phyloP scores from a whole-genome alignment of 768 basidiomycete genomes.

The Pleurotus pulmonarius region DNA sequence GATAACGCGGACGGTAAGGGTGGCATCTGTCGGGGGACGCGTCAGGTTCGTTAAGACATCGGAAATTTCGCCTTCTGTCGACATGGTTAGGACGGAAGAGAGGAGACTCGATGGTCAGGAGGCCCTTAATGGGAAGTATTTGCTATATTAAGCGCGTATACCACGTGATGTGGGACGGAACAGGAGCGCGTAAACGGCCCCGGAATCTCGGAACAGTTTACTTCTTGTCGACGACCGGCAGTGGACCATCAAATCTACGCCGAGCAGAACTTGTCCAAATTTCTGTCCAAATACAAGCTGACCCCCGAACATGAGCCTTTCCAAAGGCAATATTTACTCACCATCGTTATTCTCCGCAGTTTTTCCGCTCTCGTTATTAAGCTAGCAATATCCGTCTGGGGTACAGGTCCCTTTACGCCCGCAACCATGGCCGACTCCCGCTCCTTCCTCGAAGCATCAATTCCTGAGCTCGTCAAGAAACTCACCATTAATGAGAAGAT shows the following conservation, averaged over 20 bases:
- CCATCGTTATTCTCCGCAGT: not conserved
- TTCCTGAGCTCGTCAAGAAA: conserved; percentile 48
- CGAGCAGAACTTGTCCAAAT: no score
- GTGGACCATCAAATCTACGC: no score
- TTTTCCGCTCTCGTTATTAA: conserved; percentile 3
- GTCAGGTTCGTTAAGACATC: conserved; percentile 59
- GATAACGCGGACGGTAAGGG: conserved; percentile 87
- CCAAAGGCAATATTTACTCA: conserved; percentile 3
- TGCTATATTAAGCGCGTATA: not conserved
- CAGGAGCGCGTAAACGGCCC: no score
- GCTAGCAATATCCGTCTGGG: not conserved
- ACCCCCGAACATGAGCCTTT: conserved; percentile 2
- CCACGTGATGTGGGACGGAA: no score
- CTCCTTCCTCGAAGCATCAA: conserved; percentile 50
- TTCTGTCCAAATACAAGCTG: not conserved
- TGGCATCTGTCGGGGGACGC: conserved; percentile 69
- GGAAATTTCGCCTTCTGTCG: conserved; percentile 27
- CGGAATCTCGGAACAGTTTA: no score
- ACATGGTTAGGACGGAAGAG: conserved; percentile 18
- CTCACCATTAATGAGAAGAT: conserved; percentile 65
- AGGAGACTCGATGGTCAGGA: no score
- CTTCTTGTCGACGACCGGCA: no score
- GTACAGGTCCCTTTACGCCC: not conserved
- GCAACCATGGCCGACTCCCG: conserved; percentile 13
- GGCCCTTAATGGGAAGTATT: no score